Percentiles rank a stretch among this genome's conserved stretches.
Evolutionary conservation across 2,329 filamentous ascomycete species (phyloP).

Genomic region (Phialemonium atrogriseum): DNA sequence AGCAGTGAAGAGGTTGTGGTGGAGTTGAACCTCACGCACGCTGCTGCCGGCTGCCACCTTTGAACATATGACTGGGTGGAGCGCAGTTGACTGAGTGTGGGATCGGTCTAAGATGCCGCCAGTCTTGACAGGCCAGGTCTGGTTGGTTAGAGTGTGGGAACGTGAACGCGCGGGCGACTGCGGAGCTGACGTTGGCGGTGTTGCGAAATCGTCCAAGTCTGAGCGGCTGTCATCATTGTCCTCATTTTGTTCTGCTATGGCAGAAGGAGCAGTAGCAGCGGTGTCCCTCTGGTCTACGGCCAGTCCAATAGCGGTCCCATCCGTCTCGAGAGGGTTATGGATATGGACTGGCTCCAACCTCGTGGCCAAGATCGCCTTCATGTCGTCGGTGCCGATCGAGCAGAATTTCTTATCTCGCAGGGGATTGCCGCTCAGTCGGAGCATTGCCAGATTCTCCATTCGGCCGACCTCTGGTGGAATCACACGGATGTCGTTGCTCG

Average conservation of each 20-base stretch:
- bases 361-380: conserved; percentile 65
- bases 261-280: too few species aligned
- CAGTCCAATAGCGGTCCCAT: conserved; percentile 7
- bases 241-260: conserved; percentile 15
- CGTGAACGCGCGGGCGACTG: conserved; percentile 40
- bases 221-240: conserved; percentile 37
- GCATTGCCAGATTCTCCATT: conserved; percentile 69
- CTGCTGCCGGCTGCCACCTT: conserved; percentile 44
- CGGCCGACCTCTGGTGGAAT: conserved; percentile 68
- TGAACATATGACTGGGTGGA: conserved; percentile 50
- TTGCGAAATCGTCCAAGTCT: conserved; percentile 49
- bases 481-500: conserved; percentile 71
- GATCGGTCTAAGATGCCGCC: conserved; percentile 65
- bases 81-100: conserved; percentile 52
- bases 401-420: conserved; percentile 81
- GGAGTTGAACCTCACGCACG: conserved; percentile 55
- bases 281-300: too few species aligned
- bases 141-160: conserved; percentile 36
- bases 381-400: conserved; percentile 68
- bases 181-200: conserved; percentile 46
- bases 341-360: conserved; percentile 49
- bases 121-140: conserved; percentile 46
- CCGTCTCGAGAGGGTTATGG: conserved; percentile 1
- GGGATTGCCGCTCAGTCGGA: conserved; percentile 83
- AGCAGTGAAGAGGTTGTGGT: conserved; percentile 65